phyloP scores from a whole-genome alignment of 2,329 filamentous ascomycete genomes.

The Dothiorella sarmentorum region DNA sequence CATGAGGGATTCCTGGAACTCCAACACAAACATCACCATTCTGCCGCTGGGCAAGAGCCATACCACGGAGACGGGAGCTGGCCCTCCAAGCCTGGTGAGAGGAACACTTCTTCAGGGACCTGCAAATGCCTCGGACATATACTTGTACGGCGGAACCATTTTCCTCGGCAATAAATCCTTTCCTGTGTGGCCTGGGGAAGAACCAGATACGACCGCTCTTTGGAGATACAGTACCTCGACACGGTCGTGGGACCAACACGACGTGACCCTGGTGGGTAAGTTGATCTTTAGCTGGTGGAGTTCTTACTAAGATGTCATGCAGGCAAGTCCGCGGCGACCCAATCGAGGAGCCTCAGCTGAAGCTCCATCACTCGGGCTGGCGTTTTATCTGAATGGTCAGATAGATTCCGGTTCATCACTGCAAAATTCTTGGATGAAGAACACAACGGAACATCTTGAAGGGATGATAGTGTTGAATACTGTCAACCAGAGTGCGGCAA shows the following conservation, averaged over 20 bases:
- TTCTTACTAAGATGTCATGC: no score
- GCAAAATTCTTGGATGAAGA: conserved; percentile 20
- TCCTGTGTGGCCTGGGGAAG: not conserved
- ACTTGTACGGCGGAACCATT: conserved; percentile 15
- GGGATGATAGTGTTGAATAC: conserved; percentile 43
- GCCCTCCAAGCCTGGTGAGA: conserved; percentile 25
- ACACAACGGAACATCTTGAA: conserved; percentile 26
- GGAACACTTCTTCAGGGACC: conserved; percentile 14
- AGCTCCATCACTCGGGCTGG: conserved; percentile 35
- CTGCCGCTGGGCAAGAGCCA: not conserved
- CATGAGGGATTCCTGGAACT: conserved; percentile 16
- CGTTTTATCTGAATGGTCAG: conserved; percentile 41
- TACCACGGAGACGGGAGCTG: conserved; percentile 1
- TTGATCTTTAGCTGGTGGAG: no score
- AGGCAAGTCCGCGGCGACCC: conserved; percentile 21
- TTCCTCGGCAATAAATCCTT: conserved; percentile 11
- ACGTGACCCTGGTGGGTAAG: conserved; percentile 23
- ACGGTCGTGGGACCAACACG: conserved; percentile 22
- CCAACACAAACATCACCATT: conserved; percentile 9
- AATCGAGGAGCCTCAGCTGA: conserved; percentile 39
- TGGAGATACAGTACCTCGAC: conserved; percentile 13
- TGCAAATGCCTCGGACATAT: not conserved
- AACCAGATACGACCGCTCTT: not conserved
- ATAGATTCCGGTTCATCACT: conserved; percentile 35
- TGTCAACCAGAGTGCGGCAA: conserved; percentile 32